Evolutionary conservation across 305 asterid genomes (phyloP).

Genomic region (Fraxinus baroniana): DNA sequence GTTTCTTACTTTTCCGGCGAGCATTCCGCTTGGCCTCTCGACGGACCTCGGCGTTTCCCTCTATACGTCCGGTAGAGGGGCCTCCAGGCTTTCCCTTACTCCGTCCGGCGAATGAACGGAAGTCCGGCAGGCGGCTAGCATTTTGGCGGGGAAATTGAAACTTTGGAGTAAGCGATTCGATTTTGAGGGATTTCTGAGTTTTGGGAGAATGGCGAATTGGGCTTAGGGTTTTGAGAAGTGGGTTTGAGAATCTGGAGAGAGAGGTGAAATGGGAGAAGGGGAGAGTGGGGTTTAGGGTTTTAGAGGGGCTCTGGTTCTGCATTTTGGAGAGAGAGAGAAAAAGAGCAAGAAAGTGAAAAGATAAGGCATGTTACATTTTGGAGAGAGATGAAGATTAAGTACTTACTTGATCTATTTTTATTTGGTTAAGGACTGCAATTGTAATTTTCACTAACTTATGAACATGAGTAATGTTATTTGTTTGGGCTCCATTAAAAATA

Average conservation of each 20-base stretch:
- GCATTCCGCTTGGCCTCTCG: slow-evolving; percentile 71
- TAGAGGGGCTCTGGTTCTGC: slow-evolving; percentile 57
- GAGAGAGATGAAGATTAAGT: not conserved
- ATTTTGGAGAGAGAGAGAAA: slow-evolving; percentile 20
- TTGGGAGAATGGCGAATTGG: slow-evolving; percentile 15
- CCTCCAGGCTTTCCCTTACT: slow-evolving; percentile 70
- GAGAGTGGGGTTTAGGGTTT: slow-evolving; percentile 57
- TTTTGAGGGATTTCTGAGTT: slow-evolving; percentile 28
- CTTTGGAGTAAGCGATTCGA: slow-evolving; percentile 25
- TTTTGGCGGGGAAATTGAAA: slow-evolving; percentile 23
- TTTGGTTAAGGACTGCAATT: not conserved
- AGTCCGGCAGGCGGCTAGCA: slow-evolving; percentile 42
- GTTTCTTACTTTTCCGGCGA: slow-evolving; percentile 58
- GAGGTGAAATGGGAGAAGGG: slow-evolving; percentile 22
- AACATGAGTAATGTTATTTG: not conserved
- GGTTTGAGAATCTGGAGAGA: slow-evolving; percentile 38
- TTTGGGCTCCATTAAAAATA: no score
- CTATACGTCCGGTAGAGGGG: slow-evolving; percentile 60
- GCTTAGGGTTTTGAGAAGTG: slow-evolving; percentile 33
- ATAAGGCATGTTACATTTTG: not conserved
- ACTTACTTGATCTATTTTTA: not conserved
- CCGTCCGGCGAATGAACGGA: slow-evolving; percentile 77
- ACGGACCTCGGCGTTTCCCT: slow-evolving; percentile 64
- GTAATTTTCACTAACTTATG: not conserved
- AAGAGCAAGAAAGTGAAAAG: not conserved